Evolutionary conservation across 176 grass and related monocot genomes (phyloP), one percentile per base, ranked within the genome.

Genomic region (Areca catechu): DNA sequence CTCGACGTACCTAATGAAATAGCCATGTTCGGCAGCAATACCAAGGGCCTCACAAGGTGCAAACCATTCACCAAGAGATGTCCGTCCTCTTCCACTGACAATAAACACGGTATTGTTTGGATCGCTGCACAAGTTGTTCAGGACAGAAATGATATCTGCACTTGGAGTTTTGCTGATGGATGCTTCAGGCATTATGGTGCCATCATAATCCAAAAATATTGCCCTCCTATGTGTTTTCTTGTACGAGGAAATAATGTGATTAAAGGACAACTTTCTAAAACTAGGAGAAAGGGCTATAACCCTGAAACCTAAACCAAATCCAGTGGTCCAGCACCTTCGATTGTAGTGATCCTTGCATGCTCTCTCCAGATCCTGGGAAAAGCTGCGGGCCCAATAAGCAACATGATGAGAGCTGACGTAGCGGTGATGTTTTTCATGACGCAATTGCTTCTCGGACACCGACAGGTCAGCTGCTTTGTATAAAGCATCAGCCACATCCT

Each of bases 401-500:
- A 98, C 93, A 58, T 88, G 87, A 23, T 97, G 93, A 25, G 93
- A 77, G 72, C 83, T 91, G 1, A 97, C 85, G 27, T 97, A 97
- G 58, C 85, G 91, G 72, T 97, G 88, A 56, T 97, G 93, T 69
- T 97, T 97, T 74, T 97, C 87, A 7, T 97, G 93, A n/a, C 93
- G 78, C 75, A 97, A 50, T 68, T 83, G 58, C 66, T 88, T 83
- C 82, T 97, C 93, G 16, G 22, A 43, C 20, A 88, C 83, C 0
- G 86, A 28, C 83, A 97, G 82, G 22, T 62, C 57, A 47, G 88
- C 23, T 9, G 93, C 87, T 1, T 71, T 53, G 65, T 85, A 80
- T 84, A 97, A 83, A 34, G 87, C 86, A 72, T 97, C 93, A 0
- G 93, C 83, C 9, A 97, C 72, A 3, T 80, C 79, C 50, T 97